phyloP scores from a whole-genome alignment of 2,329 filamentous ascomycete genomes.

The Trichoderma citrinoviride region DNA sequence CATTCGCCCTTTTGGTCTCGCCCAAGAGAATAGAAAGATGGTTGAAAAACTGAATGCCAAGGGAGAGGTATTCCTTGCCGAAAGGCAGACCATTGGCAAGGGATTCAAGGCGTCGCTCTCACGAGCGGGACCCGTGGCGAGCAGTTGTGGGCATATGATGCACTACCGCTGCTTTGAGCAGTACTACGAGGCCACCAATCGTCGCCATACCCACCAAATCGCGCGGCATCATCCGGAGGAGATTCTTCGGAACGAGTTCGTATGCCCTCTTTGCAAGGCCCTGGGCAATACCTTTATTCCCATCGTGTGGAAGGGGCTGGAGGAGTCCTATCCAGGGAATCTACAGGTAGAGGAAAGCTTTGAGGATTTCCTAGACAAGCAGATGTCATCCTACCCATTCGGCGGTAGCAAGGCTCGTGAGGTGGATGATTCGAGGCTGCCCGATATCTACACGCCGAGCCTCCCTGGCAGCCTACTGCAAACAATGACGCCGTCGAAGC shows the following conservation, averaged over 20 bases:
- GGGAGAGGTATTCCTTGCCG: constrained; percentile 68
- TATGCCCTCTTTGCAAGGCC: constrained; percentile 95
- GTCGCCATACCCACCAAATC: constrained; percentile 88
- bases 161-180: constrained; percentile 93
- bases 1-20: constrained; percentile 85
- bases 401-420: constrained; percentile 41
- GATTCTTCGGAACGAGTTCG: constrained; percentile 77
- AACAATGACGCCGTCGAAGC: constrained; percentile 37
- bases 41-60: constrained; percentile 73
- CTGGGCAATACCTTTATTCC: constrained; percentile 93
- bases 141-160: constrained; percentile 97
- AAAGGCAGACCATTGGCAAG: constrained; percentile 81
- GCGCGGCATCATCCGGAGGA: constrained; percentile 90
- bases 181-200: constrained; percentile 79
- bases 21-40: constrained; percentile 76
- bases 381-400: constrained; percentile 49
- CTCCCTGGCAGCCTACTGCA: constrained; percentile 40
- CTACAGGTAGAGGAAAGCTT: constrained; percentile 62
- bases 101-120: constrained; percentile 73
- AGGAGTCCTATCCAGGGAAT: constrained; percentile 76
- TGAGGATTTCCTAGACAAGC: constrained; percentile 63
- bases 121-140: constrained; percentile 74
- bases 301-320: constrained; percentile 90
- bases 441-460: constrained; percentile 37
- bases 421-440: constrained; percentile 32